Evolutionary conservation across 2,329 filamentous ascomycete species (phyloP), one percentile per base, ranked within the genome.

Genomic region (Nannizzia gypsea): DNA sequence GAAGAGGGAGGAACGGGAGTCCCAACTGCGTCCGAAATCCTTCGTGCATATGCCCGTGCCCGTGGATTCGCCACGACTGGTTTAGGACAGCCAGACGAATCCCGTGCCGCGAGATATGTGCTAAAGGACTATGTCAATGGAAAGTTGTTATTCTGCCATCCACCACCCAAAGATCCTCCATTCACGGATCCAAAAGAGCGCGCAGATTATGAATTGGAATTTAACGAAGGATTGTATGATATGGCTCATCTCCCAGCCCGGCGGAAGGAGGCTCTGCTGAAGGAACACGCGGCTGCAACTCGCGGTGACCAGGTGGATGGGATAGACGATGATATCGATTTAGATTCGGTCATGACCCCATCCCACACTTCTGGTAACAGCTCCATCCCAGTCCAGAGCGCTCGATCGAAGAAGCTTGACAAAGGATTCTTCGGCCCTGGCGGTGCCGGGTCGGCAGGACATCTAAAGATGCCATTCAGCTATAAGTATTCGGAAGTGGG

Each of bases 121-220:
- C 81, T 99, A 26, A 99, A 99, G 72, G 93, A 99, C 76, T 99
- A 97, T 69, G 93, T 99, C 66, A 95, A 87, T 71, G 93, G 93
- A 63, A 97, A 96, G 76, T 82, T 99, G 0, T 81, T 97, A 4
- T 97, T 87, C 76, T 93, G 90, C 66, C 86, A 92, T 67, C 91
- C 93, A 3, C 93, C 93, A 0, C 91, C 91, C 0, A 67, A 67
- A 52, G 64, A 70, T 54, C 88, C 96, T 66, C 78, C 83, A 0
- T 38, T 42, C 31, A 42, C 31, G 1, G 38, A 42, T 42, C 38
- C 54, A 17, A 17, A 56, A 24, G 54, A 56, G 26, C 31, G 38
- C 36, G 9, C 38, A 6, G 20, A 56, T 8, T 40, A 56, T 24
- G 54, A 38, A 40, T 76, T 77, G 56, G 83, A 86, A 59, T 99